A percentile compares a stretch with the other conserved stretches of the same genome.
These are phyloP conservation scores for Pholiota conissans DNA, from an alignment of 768 basidiomycete species.

Conservation along the genomic window DNA sequence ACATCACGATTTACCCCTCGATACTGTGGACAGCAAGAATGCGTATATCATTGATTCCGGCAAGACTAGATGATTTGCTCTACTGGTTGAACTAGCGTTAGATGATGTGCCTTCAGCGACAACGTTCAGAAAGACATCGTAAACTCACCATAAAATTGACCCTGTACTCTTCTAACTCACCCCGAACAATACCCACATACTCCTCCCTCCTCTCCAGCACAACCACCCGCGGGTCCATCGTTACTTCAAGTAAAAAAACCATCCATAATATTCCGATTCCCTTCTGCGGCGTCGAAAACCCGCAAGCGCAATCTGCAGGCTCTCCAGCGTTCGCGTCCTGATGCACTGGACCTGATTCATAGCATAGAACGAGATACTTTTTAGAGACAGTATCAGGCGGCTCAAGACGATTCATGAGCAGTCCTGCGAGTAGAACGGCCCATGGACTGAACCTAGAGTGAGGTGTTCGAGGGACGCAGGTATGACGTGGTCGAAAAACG, in stretches of 20 bases:
- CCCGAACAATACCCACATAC: conserved; percentile 13
- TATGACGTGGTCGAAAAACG: conserved; percentile 27
- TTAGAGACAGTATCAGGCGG: conserved; percentile 21
- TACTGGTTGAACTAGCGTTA: too few relatives aligned
- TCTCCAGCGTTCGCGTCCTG: conserved; percentile 21
- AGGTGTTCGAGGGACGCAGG: conserved; percentile 30
- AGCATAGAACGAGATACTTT: conserved; percentile 20
- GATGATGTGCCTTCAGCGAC: too few relatives aligned
- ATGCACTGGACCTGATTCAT: conserved; percentile 30
- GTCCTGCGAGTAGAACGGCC: conserved; percentile 27
- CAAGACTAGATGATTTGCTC: too few relatives aligned
- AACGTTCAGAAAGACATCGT: too few relatives aligned
- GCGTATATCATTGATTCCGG: too few relatives aligned
- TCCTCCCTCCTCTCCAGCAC: conserved; percentile 9
- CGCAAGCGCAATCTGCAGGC: conserved; percentile 26
- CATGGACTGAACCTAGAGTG: conserved; percentile 35
- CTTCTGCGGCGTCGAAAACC: conserved; percentile 3
- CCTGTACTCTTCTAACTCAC: conserved; percentile 14
- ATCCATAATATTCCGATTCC: not conserved
- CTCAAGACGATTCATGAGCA: conserved; percentile 27
- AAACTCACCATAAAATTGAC: conserved; percentile 11
- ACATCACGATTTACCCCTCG: too few relatives aligned
- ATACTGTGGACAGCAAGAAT: too few relatives aligned
- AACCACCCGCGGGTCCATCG: conserved; percentile 12
- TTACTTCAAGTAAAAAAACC: conserved; percentile 7